Base-by-base conservation (phyloP, 352 stramenopile genomes). In the Globisporangium alternatum region DNA sequence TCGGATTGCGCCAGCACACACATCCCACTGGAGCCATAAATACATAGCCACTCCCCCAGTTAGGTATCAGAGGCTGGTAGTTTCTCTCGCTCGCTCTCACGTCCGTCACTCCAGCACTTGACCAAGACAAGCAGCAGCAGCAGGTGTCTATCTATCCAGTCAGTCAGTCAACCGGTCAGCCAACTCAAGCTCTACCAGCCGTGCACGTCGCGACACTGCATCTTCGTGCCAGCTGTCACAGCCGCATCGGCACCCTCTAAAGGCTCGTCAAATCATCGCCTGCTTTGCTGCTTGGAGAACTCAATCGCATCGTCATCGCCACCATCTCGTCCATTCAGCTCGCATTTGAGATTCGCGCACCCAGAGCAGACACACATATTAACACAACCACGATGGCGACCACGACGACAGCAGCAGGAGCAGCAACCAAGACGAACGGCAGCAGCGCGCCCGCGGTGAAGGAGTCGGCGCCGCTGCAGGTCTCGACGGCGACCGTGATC, bases 401-500 rank as follows among this genome's bases (percentile, higher is more conserved):
- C 5, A 62, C 78, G 63, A 63, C 59, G 41, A 56, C 55, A 2
- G 2, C 25, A 28, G 25, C 25, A 28, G n/a, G n/a, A 60, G 51
- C 51, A 37, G 21, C 54, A 41, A 41, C 35, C 35, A 41, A 41
- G 28, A 56, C 62, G 47, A 49, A 51, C 15, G 54, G 21, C 5
- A 52, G 13, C 58, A 56, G 59, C 7, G 52, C 30, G 31, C 31
- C 45, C 21, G 31, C 52, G 9, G 52, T 70, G 43, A 66, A 75
- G 43, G 71, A 86, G 10, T 64, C 80, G 33, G 33, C 65, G 31
- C 60, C 64, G 45, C 64, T 83, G n/a, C 65, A 83, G 54, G 53
- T 88, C 22, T 30, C 54, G 10, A 22, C 35, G 4, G 8, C 59
- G 30, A 9, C 61, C 0, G 43, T 56, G 30, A 57, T 41, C 22